Evolutionary conservation across 176 grass and related monocot genomes (phyloP).

Genomic region (Cenchrus fungigraminus): DNA sequence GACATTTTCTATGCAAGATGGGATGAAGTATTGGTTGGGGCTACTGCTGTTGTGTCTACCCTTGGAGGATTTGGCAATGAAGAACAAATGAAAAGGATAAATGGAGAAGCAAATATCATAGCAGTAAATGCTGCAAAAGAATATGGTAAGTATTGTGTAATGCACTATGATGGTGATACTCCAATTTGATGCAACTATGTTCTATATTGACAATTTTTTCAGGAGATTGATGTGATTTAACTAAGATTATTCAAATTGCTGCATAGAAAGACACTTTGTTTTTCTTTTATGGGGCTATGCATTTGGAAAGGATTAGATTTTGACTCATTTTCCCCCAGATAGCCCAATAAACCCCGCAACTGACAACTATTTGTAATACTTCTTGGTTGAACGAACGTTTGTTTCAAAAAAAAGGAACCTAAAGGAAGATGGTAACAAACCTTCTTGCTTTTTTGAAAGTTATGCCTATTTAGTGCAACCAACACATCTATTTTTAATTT

Average conservation of each 20-base stretch:
- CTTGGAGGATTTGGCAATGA: slow-evolving; percentile 94
- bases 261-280: neutral
- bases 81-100: slow-evolving; percentile 97
- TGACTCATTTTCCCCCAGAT: neutral
- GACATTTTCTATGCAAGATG: slow-evolving; percentile 93
- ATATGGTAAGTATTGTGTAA: slow-evolving; percentile 64
- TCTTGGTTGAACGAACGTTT: neutral
- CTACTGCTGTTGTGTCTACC: slow-evolving; percentile 90
- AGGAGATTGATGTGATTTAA: neutral
- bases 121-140: slow-evolving; percentile 79
- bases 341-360: neutral
- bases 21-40: slow-evolving; percentile 80
- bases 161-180: slow-evolving; percentile 9
- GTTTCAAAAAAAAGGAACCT: neutral
- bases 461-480: neutral
- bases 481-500: neutral
- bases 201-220: neutral
- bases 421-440: neutral
- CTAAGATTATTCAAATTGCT: neutral
- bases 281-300: neutral
- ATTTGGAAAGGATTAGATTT: neutral
- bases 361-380: slow-evolving; percentile 2
- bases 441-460: neutral
- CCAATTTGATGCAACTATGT: neutral
- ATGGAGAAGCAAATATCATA: slow-evolving; percentile 88